These are phyloP conservation scores for Globisporangium cederbergense DNA, from an alignment of 352 stramenopile genomes.

Conservation along the genomic window DNA sequence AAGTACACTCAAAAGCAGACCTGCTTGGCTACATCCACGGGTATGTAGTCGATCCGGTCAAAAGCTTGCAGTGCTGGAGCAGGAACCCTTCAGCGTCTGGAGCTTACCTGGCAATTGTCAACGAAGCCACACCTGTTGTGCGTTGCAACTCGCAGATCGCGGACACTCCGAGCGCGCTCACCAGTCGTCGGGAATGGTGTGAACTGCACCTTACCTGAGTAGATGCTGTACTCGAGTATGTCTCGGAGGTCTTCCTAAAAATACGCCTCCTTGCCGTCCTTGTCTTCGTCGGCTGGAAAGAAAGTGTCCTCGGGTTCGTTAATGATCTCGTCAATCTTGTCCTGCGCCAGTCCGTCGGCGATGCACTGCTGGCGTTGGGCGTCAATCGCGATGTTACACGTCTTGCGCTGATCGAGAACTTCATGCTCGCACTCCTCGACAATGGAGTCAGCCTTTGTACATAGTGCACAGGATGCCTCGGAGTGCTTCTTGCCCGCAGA, in stretches of 20 bases:
- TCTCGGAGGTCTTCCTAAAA: not conserved
- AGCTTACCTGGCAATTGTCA: not conserved
- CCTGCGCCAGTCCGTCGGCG: not conserved
- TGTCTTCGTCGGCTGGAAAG: not conserved
- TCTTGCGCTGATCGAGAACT: not conserved
- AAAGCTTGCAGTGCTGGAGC: slow-evolving; percentile 5
- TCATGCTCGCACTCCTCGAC: not conserved
- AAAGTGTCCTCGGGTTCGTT: not conserved
- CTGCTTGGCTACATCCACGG: not conserved
- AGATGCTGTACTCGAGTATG: not conserved
- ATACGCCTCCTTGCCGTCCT: not conserved
- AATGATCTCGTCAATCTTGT: not conserved
- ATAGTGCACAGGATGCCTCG: too few species aligned
- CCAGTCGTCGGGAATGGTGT: too few species aligned
- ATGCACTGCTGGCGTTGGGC: not conserved
- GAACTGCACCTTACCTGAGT: not conserved
- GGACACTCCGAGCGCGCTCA: too few species aligned
- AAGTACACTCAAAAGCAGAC: not conserved
- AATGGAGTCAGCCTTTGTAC: too few species aligned
- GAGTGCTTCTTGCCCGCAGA: not conserved
- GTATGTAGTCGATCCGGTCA: not conserved
- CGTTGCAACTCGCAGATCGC: too few species aligned
- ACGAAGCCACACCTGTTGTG: too few species aligned
- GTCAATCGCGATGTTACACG: too few species aligned
- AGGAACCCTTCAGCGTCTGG: not conserved